Conservation (phyloP, 148 eudicot species). For the Heliamphora exappendiculata region DNA sequence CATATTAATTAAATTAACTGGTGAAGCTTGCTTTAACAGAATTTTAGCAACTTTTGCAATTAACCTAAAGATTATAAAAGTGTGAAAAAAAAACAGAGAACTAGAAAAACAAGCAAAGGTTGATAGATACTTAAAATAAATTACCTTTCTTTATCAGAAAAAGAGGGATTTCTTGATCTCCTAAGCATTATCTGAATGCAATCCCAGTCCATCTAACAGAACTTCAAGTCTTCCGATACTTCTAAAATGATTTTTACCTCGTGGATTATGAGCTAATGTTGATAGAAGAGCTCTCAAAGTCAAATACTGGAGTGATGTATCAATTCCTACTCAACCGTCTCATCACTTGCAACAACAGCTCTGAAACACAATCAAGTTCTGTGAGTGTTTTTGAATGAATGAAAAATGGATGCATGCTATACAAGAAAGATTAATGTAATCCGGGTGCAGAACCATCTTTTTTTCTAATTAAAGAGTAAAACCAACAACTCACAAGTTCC, state of each 20-base stretch:
- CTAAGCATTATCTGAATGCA: conserved; percentile 48
- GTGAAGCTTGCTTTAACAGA: not conserved
- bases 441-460: not conserved
- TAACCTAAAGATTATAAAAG: not conserved
- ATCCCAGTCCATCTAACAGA: conserved; percentile 77
- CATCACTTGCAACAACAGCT: conserved; percentile 78
- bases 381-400: not conserved
- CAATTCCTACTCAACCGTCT: conserved; percentile 67
- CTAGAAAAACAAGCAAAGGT: not conserved
- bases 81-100: not conserved
- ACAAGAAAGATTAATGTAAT: not conserved
- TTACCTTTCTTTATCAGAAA: conserved; percentile 47
- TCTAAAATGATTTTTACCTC: conserved; percentile 97
- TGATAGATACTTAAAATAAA: not conserved
- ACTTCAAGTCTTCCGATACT: conserved; percentile 98
- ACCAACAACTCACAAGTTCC: not conserved
- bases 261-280: conserved; percentile 70
- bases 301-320: conserved; percentile 67
- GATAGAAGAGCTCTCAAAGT: conserved; percentile 80
- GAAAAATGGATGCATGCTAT: conserved; percentile 4
- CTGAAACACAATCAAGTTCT: conserved; percentile 33
- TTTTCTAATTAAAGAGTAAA: not conserved
- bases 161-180: conserved; percentile 29
- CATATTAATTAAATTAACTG: not conserved
- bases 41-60: not conserved